These are phyloP conservation scores for Penicillium samsonianum DNA, from an alignment of 495 filamentous ascomycete species.

Conservation along the genomic window DNA sequence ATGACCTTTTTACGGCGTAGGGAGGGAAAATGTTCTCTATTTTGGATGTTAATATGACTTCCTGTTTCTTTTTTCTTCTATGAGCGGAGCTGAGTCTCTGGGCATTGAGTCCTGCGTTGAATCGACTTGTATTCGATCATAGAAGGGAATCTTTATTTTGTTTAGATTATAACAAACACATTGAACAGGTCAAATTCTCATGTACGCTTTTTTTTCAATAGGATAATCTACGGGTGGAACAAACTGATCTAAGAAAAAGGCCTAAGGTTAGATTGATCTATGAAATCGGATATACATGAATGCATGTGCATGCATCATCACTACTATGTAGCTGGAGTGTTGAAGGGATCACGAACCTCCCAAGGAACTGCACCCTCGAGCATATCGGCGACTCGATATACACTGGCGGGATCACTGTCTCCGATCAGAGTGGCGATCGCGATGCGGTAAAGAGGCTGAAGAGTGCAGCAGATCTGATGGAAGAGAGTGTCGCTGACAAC, in stretches of 20 bases:
- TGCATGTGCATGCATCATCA: not conserved
- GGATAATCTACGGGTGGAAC: not conserved
- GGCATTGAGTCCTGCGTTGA: constrained; percentile 6
- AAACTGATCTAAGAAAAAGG: not conserved
- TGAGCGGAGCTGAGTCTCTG: constrained; percentile 19
- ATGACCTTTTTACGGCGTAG: constrained; percentile 56
- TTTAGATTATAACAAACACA: constrained; percentile 12
- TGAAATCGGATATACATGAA: not conserved
- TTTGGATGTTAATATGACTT: constrained; percentile 50
- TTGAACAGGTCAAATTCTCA: constrained; percentile 5
- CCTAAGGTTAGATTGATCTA: constrained; percentile 1
- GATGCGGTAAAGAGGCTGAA: not conserved
- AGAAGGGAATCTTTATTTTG: constrained; percentile 13
- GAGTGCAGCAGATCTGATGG: not conserved
- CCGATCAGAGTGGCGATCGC: not conserved
- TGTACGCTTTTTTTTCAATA: not conserved
- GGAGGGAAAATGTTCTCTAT: constrained; percentile 52
- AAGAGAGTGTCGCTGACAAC: not conserved
- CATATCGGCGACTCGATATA: not conserved
- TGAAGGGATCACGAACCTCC: not conserved
- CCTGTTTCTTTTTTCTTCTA: constrained; percentile 39
- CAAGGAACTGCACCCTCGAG: not conserved
- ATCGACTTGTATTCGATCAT: constrained; percentile 14
- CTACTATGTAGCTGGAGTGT: not conserved
- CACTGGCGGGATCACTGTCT: not conserved